Conservation (phyloP, 139 green algal species). For the Spirogloea muscicola region DNA sequence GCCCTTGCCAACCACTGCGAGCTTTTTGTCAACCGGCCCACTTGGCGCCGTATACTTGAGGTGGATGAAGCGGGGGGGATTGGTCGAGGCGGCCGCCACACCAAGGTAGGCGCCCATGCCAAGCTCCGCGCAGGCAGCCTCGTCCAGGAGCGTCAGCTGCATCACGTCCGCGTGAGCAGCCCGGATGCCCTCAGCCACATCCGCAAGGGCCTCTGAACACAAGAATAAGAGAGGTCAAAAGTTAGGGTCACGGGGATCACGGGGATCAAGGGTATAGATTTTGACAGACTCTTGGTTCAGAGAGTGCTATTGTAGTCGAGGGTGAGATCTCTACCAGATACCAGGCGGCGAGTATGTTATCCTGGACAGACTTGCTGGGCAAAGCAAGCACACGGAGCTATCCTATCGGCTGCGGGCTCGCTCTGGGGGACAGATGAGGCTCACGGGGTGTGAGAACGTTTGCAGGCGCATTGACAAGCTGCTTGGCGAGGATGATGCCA, state of each 20-base stretch:
- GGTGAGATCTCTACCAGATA: too few relatives aligned
- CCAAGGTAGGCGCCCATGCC: slow-evolving; percentile 93
- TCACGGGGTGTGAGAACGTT: slow-evolving; percentile 89
- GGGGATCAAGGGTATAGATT: not conserved
- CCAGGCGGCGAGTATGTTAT: not conserved
- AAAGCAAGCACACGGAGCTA: not conserved
- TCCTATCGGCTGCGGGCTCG: too few relatives aligned
- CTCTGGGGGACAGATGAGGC: too few relatives aligned
- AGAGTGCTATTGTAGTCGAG: not conserved
- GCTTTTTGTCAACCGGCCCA: slow-evolving; percentile 23
- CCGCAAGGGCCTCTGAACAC: slow-evolving; percentile 58
- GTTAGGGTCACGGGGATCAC: too few relatives aligned
- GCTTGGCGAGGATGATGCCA: slow-evolving; percentile 56
- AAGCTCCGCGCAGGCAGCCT: slow-evolving; percentile 75
- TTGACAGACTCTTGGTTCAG: too few relatives aligned
- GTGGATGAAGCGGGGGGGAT: slow-evolving; percentile 95
- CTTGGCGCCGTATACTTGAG: slow-evolving; percentile 78
- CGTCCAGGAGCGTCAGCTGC: slow-evolving; percentile 73
- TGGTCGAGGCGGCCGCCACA: slow-evolving; percentile 73
- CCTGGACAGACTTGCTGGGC: too few relatives aligned
- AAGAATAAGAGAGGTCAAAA: too few relatives aligned
- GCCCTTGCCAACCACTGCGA: slow-evolving; percentile 89
- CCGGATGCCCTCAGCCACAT: slow-evolving; percentile 63
- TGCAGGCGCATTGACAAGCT: slow-evolving; percentile 90
- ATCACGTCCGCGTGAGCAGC: slow-evolving; percentile 56